Base-by-base conservation (phyloP, 768 basidiomycete species). In the Russula dissimulans region DNA sequence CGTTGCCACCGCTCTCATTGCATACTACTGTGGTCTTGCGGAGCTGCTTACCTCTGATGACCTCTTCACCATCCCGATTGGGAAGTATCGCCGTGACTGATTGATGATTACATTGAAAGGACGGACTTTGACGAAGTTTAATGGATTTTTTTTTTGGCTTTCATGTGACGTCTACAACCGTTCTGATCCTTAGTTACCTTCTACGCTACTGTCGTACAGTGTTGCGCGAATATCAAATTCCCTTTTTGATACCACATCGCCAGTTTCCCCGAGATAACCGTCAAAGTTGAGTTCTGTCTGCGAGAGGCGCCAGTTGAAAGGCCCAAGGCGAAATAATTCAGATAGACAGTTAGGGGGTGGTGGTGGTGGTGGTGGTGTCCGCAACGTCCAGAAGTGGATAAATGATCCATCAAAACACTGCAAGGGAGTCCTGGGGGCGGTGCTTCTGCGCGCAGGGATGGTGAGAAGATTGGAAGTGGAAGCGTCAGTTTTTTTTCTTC, bases 11-110 rank as follows among this genome's bases (percentile, higher is more conserved):
- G 79, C 79, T 4, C 65, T 70, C 62, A 66, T 81, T 56, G 79
- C 79, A n/a, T 80, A 75, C 73, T 80, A 80, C 62, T 67, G 70
- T 44, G 79, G 75, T 58, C 70, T 76, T 18, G 73, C 74, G 1
- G 73, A 79, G 54, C 61, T 80, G 38, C 73, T 80, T 12, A 70
- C 72, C 38, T 68, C 68, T 45, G 69, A 67, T 0, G 75, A 76
- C 64, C 68, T 71, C 49, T 74, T 79, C 66, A 66, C 62, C 0
- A 71, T 80, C 22, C 78, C 78, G 0, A 36, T 75, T 56, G 79
- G 78, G n/a, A 57, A 65, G 12, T 14, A 47, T 3, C 49, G 36
- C 12, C 42, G 10, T 29, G 26, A 45, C 31, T 52, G 42, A 44
- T n/a, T n/a, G n/a, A n/a, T n/a, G n/a, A n/a, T 22, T 18, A 11